Base-by-base conservation (phyloP, 139 green algal species). In the Tetraselmis striata region DNA sequence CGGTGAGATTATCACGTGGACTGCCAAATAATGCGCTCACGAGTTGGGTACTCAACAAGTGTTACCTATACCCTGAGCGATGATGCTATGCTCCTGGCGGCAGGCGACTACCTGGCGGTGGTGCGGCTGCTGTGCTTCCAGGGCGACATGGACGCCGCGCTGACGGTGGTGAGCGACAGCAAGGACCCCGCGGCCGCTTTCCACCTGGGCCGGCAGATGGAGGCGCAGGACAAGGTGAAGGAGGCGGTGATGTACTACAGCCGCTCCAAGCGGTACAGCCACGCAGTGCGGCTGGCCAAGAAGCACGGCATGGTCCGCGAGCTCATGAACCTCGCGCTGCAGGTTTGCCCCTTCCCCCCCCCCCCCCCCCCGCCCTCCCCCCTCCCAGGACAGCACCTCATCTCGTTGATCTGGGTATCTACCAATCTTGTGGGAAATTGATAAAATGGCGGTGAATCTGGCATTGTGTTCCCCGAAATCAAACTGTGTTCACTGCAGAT, bases 151-250 rank as follows among this genome's bases (percentile, higher is more conserved):
- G 79, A 80, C 24, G 81, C 67, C 30, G 92, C 92, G 2, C 86
- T 88, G 83, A 74, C 59, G 27, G 1, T 85, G 1, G 83, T 85
- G 25, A 32, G 84, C 28, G 77, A 88, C 22, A 84, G 27, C 25
- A 79, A 80, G 30, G 87, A 93, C 82, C 79, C 83, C 29, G 92
- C 92, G 0, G 90, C 89, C 23, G 87, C 89, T 26, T 97, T 97
- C 90, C 90, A 95, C 84, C 80, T 97, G 28, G 93, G 90, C 1
- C 87, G 93, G 5, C 89, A 94, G 86, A 92, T 91, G 31, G 93
- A 96, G 86, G 90, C 91, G 0, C 27, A 59, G 29, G 79, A 84
- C 31, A 27, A 80, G 45, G 77, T 80, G 28, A 28, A 67, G 29
- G 83, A 86, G 18, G 87, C 87, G 23, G 79, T 91, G 24, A 23